Conservation (phyloP, 2,329 filamentous ascomycete genomes). For the Pseudogymnoascus sp. region DNA sequence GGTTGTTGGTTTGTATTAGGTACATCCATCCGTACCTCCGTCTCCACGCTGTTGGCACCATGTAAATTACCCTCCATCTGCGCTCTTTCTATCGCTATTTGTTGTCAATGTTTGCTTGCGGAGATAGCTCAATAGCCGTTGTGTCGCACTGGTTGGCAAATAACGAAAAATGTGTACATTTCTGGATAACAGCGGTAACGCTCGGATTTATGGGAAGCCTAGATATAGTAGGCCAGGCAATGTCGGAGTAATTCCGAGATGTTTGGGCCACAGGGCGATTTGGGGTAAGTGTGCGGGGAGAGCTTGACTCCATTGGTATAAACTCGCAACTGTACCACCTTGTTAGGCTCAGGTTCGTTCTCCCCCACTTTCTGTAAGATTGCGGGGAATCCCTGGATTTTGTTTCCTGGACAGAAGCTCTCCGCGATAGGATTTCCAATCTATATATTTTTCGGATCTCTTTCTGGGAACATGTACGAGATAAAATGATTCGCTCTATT, state of each 20-base stretch:
- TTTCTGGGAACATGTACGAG: not conserved
- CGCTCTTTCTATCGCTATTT: not conserved
- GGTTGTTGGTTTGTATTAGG: not conserved
- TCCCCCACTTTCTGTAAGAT: not conserved
- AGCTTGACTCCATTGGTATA: not conserved
- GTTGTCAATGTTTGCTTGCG: not conserved
- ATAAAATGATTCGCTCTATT: not conserved
- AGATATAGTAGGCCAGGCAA: not conserved
- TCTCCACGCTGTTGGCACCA: not conserved
- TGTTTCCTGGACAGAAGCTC: not conserved
- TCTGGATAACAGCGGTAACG: not conserved
- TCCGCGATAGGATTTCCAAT: not conserved
- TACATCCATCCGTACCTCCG: not conserved
- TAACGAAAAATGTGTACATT: not conserved
- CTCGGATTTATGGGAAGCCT: not conserved
- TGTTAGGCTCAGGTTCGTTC: no score
- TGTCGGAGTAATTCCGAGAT: not conserved
- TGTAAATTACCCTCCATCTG: not conserved
- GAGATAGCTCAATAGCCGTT: not conserved
- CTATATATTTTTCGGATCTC: not conserved
- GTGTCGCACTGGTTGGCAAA: not conserved
- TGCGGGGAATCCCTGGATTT: not conserved
- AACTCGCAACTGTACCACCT: not conserved
- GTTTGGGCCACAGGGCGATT: not conserved
- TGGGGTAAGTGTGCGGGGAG: not conserved